phyloP scores from a whole-genome alignment of 2,329 filamentous ascomycete species.

The Cercospora sp. region DNA sequence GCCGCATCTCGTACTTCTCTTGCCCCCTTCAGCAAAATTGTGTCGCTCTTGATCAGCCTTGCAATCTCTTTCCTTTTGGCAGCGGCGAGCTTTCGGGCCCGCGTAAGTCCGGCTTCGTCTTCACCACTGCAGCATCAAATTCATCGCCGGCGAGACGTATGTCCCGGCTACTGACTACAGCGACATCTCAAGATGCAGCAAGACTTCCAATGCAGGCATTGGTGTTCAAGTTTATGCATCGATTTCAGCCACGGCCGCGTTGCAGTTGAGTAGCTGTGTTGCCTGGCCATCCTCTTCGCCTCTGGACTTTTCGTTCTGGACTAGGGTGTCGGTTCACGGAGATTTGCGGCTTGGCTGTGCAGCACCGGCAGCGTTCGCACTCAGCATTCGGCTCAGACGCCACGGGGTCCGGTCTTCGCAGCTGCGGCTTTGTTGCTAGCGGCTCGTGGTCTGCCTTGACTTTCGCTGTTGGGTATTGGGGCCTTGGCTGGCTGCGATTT shows the following conservation, averaged over 20 bases:
- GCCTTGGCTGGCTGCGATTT: not conserved
- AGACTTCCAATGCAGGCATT: not conserved
- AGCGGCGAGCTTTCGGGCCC: not conserved
- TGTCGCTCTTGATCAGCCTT: not conserved
- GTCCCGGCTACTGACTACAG: not conserved
- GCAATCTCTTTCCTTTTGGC: not conserved
- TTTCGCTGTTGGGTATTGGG: not conserved
- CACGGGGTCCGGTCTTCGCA: not conserved
- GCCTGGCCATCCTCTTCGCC: not conserved
- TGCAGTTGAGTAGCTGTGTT: not conserved
- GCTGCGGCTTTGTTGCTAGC: not conserved
- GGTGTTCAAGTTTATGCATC: too few species aligned
- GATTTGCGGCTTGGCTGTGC: not conserved
- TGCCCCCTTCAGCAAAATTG: not conserved
- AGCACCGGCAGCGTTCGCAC: too few species aligned
- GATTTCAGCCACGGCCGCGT: not conserved
- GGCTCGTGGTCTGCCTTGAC: not conserved
- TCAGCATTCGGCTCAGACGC: too few species aligned
- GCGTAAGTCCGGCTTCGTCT: not conserved
- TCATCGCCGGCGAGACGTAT: not conserved
- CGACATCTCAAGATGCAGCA: not conserved
- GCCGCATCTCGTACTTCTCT: not conserved
- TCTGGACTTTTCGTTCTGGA: not conserved
- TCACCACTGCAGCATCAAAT: not conserved
- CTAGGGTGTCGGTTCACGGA: not conserved